These are phyloP conservation scores for Lobosporangium transversale DNA, from an alignment of 192 early-diverging fungal species.

Conservation along the genomic window DNA sequence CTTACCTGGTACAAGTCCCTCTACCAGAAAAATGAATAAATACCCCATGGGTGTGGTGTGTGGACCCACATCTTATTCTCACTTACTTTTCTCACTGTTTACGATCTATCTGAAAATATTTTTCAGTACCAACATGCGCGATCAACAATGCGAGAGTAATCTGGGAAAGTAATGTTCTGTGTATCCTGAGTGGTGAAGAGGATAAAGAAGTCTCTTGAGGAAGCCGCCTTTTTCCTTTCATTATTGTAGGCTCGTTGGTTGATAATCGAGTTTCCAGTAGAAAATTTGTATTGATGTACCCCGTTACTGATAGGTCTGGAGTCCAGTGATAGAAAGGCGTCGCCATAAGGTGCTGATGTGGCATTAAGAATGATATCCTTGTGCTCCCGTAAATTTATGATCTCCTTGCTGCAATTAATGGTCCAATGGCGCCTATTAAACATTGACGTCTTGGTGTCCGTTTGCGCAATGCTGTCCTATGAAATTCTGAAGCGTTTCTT, in stretches of 20 bases:
- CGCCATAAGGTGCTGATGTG: neutral
- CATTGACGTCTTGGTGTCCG: neutral
- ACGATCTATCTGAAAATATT: no score
- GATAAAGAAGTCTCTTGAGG: neutral
- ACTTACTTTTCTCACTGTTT: no score
- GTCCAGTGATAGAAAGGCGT: neutral
- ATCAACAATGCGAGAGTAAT: neutral
- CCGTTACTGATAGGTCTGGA: neutral
- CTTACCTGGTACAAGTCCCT: no score
- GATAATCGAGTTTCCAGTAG: neutral
- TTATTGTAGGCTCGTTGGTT: neutral
- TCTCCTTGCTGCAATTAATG: neutral
- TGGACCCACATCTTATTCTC: no score
- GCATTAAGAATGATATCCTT: neutral
- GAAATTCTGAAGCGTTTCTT: neutral
- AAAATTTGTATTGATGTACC: conserved; percentile 1
- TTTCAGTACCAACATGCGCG: no score
- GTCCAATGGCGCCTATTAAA: neutral
- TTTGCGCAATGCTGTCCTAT: neutral
- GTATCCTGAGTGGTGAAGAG: neutral
- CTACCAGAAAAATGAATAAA: no score
- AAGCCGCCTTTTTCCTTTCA: neutral
- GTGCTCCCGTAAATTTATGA: neutral
- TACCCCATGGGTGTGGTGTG: no score
- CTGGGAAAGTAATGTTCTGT: neutral